These are phyloP conservation scores for Litchi chinensis DNA, from an alignment of 345 rosid genomes.

Conservation along the genomic window DNA sequence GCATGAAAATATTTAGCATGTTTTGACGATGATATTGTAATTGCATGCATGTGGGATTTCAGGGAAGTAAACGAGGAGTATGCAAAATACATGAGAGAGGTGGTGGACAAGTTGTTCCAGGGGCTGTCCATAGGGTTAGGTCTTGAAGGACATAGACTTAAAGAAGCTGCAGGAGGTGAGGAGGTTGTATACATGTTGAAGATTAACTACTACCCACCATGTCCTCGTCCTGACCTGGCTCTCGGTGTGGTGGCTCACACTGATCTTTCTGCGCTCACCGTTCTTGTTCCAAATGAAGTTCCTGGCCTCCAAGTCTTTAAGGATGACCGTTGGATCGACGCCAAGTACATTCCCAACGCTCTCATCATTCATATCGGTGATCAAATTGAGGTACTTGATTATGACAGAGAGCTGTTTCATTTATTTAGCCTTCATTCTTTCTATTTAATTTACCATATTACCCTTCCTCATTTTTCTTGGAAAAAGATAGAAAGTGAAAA, in stretches of 20 bases:
- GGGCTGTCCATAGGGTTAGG: slow-evolving; percentile 67
- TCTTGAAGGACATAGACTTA: slow-evolving; percentile 45
- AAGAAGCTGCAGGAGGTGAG: slow-evolving; percentile 66
- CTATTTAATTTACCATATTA: too few species aligned
- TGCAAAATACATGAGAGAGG: slow-evolving; percentile 39
- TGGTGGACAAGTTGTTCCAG: slow-evolving; percentile 52
- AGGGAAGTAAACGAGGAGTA: slow-evolving; percentile 88
- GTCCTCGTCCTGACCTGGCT: slow-evolving; percentile 83
- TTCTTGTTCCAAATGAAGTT: slow-evolving; percentile 80
- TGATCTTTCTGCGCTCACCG: slow-evolving; percentile 70
- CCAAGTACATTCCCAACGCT: slow-evolving; percentile 69
- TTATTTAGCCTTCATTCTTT: too few species aligned
- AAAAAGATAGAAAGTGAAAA: too few species aligned
- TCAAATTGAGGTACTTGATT: slow-evolving; percentile 68
- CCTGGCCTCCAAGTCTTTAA: slow-evolving; percentile 83
- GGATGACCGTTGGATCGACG: slow-evolving; percentile 72
- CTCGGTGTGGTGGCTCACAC: slow-evolving; percentile 87
- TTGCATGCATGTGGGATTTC: not conserved
- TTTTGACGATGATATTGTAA: too few species aligned
- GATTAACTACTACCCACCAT: slow-evolving; percentile 87
- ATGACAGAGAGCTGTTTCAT: too few species aligned
- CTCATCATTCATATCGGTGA: slow-evolving; percentile 83
- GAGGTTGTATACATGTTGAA: slow-evolving; percentile 64
- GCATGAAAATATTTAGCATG: too few species aligned
- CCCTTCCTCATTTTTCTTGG: too few species aligned